phyloP scores from a whole-genome alignment of 768 basidiomycete species.

The Kwoniella heveanensis region DNA sequence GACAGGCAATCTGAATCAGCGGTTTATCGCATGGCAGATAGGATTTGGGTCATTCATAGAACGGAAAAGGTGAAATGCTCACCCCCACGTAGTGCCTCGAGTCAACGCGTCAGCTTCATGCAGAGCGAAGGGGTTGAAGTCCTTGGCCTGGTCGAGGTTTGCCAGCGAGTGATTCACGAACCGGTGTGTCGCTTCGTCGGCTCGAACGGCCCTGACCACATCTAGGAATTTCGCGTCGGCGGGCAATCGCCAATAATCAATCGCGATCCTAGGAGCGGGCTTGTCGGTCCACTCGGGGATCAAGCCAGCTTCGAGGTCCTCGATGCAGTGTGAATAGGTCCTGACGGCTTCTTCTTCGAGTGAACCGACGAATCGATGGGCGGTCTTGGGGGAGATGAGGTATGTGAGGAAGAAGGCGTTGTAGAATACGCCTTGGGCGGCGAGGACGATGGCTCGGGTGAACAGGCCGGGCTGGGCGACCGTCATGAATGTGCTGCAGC shows the following conservation, averaged over 20 bases:
- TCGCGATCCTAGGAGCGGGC: slow-evolving; percentile 83
- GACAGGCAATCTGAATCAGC: not conserved
- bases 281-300: slow-evolving; percentile 63
- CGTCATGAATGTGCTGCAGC: slow-evolving; percentile 87
- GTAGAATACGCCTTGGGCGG: slow-evolving; percentile 72
- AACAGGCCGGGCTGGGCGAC: slow-evolving; percentile 75
- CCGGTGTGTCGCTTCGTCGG: slow-evolving; percentile 85
- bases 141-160: slow-evolving; percentile 72
- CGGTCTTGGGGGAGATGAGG: slow-evolving; percentile 57
- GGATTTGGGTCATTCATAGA: too few relatives aligned
- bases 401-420: slow-evolving; percentile 68
- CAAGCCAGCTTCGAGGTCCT: slow-evolving; percentile 65
- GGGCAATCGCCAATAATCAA: slow-evolving; percentile 74
- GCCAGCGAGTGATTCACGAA: slow-evolving; percentile 97
- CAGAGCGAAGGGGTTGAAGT: slow-evolving; percentile 73
- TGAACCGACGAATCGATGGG: slow-evolving; percentile 86
- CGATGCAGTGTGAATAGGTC: slow-evolving; percentile 84
- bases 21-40: too few relatives aligned
- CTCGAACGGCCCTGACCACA: slow-evolving; percentile 86
- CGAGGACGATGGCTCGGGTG: slow-evolving; percentile 80
- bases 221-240: slow-evolving; percentile 64
- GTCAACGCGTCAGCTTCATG: slow-evolving; percentile 83
- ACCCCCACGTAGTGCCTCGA: slow-evolving; percentile 77
- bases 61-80: slow-evolving; percentile 46
- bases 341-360: slow-evolving; percentile 93